Conservation (phyloP, 2,329 filamentous ascomycete genomes). For the Podosphaera xanthii region DNA sequence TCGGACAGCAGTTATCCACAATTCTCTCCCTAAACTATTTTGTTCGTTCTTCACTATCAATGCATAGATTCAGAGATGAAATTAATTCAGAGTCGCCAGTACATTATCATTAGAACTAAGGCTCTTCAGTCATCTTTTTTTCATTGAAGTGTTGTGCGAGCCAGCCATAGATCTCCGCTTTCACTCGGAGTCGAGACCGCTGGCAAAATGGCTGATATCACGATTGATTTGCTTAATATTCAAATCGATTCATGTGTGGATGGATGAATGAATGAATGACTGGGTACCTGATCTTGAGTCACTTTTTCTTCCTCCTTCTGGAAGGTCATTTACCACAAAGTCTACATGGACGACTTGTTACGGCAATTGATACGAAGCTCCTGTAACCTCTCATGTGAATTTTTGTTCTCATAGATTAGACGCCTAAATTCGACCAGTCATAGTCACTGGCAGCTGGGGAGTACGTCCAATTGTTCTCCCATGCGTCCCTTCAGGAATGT, state of each 20-base stretch:
- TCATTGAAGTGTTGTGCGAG: not conserved
- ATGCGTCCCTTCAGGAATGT: too few relatives aligned
- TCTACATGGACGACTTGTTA: not conserved
- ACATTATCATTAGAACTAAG: too few relatives aligned
- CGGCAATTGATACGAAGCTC: not conserved
- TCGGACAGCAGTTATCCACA: too few relatives aligned
- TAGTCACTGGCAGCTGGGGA: not conserved
- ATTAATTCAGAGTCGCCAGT: too few relatives aligned
- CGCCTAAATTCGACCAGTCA: not conserved
- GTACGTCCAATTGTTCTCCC: too few relatives aligned
- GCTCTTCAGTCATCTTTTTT: not conserved
- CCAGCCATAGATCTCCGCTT: not conserved
- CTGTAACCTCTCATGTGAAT: not conserved
- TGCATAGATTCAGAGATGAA: too few relatives aligned
- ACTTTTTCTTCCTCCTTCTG: not conserved
- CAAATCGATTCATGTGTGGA: not conserved
- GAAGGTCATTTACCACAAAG: not conserved
- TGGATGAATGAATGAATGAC: not conserved
- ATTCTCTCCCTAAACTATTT: too few relatives aligned
- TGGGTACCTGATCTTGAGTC: not conserved
- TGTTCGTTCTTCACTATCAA: too few relatives aligned
- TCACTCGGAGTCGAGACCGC: not conserved
- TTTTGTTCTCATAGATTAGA: not conserved
- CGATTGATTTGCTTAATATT: too few relatives aligned
- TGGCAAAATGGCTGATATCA: not conserved